Conservation (phyloP, 225 moss, liverwort and hornwort genomes). For the Asterella californica region DNA sequence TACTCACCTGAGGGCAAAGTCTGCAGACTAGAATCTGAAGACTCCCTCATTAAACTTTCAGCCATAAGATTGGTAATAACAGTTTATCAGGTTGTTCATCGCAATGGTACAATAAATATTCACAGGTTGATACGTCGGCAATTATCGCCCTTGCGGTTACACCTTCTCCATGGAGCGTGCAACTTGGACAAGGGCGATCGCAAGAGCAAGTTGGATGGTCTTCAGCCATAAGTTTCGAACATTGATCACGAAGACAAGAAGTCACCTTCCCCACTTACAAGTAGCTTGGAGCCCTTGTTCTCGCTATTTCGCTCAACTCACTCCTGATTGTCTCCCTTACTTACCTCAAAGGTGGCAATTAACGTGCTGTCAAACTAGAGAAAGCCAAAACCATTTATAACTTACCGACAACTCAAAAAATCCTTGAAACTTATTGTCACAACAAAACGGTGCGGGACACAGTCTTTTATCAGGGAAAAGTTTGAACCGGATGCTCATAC, state of each 20-base stretch:
- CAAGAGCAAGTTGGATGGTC: conserved; percentile 14
- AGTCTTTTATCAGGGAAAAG: neutral
- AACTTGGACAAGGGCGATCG: conserved; percentile 14
- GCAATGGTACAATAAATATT: conserved; percentile 10
- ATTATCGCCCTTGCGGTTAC: conserved; percentile 1
- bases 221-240: conserved; percentile 34
- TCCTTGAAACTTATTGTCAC: neutral
- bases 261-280: neutral
- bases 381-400: neutral
- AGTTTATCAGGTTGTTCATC: conserved; percentile 33
- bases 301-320: neutral
- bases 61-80: conserved; percentile 20
- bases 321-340: conserved; percentile 27
- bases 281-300: conserved; percentile 19
- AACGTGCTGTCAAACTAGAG: neutral
- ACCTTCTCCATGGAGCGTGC: conserved; percentile 17
- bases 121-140: conserved; percentile 35
- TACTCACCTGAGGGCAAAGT: neutral
- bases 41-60: conserved; percentile 9
- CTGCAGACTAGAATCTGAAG: neutral
- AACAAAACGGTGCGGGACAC: neutral
- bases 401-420: neutral
- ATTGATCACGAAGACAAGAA: conserved; percentile 6
- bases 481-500: neutral
- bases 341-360: neutral